Evolutionary conservation across 352 stramenopile species (phyloP).

Genomic region (Blastocystis sp.): DNA sequence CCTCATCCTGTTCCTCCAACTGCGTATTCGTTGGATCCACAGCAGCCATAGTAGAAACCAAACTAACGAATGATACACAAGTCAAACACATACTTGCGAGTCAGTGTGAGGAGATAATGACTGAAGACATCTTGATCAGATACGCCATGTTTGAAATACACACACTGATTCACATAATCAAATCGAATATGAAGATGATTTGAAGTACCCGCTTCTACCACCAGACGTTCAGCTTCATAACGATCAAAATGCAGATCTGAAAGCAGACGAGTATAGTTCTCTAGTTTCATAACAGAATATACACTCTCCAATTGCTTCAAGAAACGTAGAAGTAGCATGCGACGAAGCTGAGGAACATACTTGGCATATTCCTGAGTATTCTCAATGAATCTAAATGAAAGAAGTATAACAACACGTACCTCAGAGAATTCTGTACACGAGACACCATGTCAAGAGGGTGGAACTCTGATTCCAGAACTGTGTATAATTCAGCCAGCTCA

Average conservation of each 20-base stretch:
- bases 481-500: neutral
- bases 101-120: neutral
- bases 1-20: neutral
- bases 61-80: neutral
- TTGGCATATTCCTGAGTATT: neutral
- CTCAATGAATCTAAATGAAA: neutral
- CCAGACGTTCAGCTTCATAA: neutral
- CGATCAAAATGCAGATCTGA: neutral
- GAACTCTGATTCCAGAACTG: neutral
- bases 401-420: neutral
- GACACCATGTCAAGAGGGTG: conserved; percentile 29
- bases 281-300: conserved; percentile 33
- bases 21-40: neutral
- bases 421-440: neutral
- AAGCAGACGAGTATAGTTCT: neutral
- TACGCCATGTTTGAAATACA: neutral
- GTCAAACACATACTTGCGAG: neutral
- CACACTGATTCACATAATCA: neutral
- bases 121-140: neutral
- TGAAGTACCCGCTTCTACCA: neutral
- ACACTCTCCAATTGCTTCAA: conserved; percentile 27
- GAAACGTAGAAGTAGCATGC: neutral
- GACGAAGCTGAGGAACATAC: neutral
- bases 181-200: conserved; percentile 8
- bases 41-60: neutral